Conservation (phyloP, 148 eudicot genomes). For the Rhododendron kiyosumense region DNA sequence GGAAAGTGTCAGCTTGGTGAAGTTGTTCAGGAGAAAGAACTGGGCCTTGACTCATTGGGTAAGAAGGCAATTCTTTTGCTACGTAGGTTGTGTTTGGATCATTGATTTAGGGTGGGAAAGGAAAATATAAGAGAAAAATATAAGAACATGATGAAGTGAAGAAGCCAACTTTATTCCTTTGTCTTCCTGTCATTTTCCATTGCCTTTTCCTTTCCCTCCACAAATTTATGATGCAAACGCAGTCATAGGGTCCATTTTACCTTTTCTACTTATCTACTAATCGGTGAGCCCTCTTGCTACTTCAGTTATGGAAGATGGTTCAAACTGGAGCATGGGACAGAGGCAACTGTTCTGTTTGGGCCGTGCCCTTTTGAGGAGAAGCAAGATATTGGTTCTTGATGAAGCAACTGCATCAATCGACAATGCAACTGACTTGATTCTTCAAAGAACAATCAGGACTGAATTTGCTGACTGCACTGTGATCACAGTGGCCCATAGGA, state of each 20-base stretch:
- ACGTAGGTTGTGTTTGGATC: not conserved
- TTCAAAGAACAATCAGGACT: slow-evolving; percentile 71
- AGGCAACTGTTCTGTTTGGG: slow-evolving; percentile 85
- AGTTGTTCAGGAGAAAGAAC: slow-evolving; percentile 66
- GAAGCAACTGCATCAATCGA: slow-evolving; percentile 97
- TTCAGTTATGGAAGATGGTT: slow-evolving; percentile 84
- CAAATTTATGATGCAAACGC: not conserved
- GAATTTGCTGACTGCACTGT: slow-evolving; percentile 86
- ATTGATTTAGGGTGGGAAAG: not conserved
- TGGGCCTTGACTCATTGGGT: slow-evolving; percentile 69
- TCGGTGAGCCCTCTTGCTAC: not conserved
- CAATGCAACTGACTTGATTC: slow-evolving; percentile 72
- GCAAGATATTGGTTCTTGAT: slow-evolving; percentile 84
- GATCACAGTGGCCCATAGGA: slow-evolving; percentile 90
- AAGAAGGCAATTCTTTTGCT: slow-evolving; percentile 10
- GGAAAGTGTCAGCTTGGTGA: slow-evolving; percentile 85
- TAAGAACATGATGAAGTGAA: not conserved
- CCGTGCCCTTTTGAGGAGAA: slow-evolving; percentile 72
- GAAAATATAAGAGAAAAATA: not conserved
- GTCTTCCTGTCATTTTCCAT: not conserved
- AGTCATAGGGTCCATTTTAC: not conserved
- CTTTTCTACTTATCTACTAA: not conserved
- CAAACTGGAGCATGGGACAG: slow-evolving; percentile 99
- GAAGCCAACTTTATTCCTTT: not conserved
- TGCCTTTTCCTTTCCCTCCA: not conserved